Evolutionary conservation across 2,329 filamentous ascomycete genomes (phyloP).

Genomic region (Cladosporium sp.): DNA sequence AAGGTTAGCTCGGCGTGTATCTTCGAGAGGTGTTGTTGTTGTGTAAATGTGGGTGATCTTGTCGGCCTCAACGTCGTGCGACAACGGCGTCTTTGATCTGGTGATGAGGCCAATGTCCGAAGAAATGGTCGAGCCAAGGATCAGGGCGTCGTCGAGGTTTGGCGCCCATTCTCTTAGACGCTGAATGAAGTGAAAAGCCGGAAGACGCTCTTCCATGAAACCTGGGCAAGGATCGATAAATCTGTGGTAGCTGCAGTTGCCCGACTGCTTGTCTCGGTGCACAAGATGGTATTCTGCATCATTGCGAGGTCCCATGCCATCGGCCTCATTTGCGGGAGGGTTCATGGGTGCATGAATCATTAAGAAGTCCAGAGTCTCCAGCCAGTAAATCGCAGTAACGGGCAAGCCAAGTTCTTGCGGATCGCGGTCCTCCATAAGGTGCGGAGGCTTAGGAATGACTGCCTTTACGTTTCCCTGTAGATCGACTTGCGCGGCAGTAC

Average conservation of each 20-base stretch:
- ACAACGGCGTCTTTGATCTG: slow-evolving; percentile 64
- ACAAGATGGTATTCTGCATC: slow-evolving; percentile 75
- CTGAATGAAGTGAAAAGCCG: slow-evolving; percentile 71
- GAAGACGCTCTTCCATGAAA: slow-evolving; percentile 52
- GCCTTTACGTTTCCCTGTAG: slow-evolving; percentile 73
- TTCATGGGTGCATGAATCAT: slow-evolving; percentile 64
- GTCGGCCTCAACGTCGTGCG: slow-evolving; percentile 55
- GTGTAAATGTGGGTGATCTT: slow-evolving; percentile 65
- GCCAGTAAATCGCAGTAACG: slow-evolving; percentile 65
- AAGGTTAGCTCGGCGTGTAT: slow-evolving; percentile 68
- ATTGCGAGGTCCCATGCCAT: slow-evolving; percentile 30
- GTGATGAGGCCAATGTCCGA: slow-evolving; percentile 75
- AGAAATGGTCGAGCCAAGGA: slow-evolving; percentile 75
- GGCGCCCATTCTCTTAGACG: slow-evolving; percentile 77
- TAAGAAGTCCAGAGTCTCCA: slow-evolving; percentile 82
- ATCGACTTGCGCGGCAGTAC: slow-evolving; percentile 76
- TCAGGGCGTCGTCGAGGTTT: slow-evolving; percentile 71
- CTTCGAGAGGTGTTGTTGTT: slow-evolving; percentile 65
- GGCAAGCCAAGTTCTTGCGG: slow-evolving; percentile 19
- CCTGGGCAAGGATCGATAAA: slow-evolving; percentile 64
- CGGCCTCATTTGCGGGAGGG: slow-evolving; percentile 12
- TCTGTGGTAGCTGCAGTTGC: slow-evolving; percentile 66
- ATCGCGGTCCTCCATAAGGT: slow-evolving; percentile 48
- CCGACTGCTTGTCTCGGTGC: slow-evolving; percentile 56
- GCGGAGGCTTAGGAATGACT: slow-evolving; percentile 71